Evolutionary conservation across 306 rosid species (phyloP), one percentile per base, ranked within the genome.

Genomic region (Cicer arietinum): DNA sequence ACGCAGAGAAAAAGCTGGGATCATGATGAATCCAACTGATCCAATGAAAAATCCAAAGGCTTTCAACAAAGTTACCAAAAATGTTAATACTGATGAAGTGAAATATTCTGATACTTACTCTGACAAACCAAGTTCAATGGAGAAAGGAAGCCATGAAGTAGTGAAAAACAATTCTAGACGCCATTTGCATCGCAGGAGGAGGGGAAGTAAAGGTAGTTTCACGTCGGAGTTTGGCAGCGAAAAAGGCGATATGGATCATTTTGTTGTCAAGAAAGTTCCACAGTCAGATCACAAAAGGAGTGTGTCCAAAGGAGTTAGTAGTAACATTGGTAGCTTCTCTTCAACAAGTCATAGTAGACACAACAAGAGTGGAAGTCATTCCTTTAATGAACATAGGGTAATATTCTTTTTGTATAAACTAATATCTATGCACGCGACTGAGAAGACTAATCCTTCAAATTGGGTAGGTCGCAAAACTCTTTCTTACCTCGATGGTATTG

Each of bases 1-100:
- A 16, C 77, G 73, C 30, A 69, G 52, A 68, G 81, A 75, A 69
- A 75, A 56, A 8, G 11, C 3, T 44, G 72, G 73, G 4, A 8
- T 7, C 16, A 53, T 54, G 52, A 53, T 54, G 41, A 80, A 74
- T 74, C 80, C 84, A 0, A 80, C 60, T 63, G 71, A 80, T 44
- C 84, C 84, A 74, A 48, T 59, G 16, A 37, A 80, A 74, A 75
- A 80, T 70, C 53, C 25, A 75, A 71, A 69, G 53, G 67, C 62
- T 52, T 69, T 68, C 53, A 59, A 0, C 1, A 17, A 39, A 50
- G 64, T 42, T 69, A 39, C 10, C n/a, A 8, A 71, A 62, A 9
- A 57, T 48, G 52, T 47, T 46, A 37, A 73, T 47, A 65, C 41
- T 14, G 50, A 50, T 39, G 58, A 58, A 80, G 58, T 12, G 41